Evolutionary conservation across 352 stramenopile species (phyloP), one percentile per base, ranked within the genome.

Genomic region (Phytophthora citrophthora): DNA sequence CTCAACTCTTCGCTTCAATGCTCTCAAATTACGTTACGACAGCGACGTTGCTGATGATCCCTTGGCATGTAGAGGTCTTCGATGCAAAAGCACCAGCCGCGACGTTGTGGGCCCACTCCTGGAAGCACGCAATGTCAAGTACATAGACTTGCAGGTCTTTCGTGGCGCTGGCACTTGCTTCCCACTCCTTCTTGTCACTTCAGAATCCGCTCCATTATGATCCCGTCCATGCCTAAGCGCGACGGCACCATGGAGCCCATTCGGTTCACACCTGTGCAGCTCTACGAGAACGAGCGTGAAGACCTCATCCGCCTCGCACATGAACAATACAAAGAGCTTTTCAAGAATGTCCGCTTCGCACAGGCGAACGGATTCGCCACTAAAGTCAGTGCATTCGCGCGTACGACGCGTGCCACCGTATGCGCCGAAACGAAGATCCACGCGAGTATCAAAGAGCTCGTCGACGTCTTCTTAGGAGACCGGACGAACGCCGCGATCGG

Each of bases 391-490:
- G 77, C 71, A 4, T 83, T 80, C 18, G 69, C 71, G 3, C 73
- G 73, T 39, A 85, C 77, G 12, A 89, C 80, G 40, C 76, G 80
- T 36, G 80, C 77, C 38, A 88, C 73, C 15, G 72, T 88, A 8
- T 86, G 70, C 56, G 67, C 64, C 26, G 68, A 74, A 41, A 67
- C 76, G 36, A 61, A 63, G 7, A 88, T 90, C 60, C 66, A 63
- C 62, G 81, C 76, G n/a, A 76, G 65, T 48, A 69, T 90, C 26
- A 36, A 65, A 4, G 78, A 88, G 48, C 71, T 90, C 40, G 81
- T 82, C 20, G 74, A 85, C 41, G 77, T 90, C 18, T 90, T 88
- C 41, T 68, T 83, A 23, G 77, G 74, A 26, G 78, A 90, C 40
- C 81, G 79, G 57, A 84, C 74, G 15, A 84, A 83, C 40, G 79